phyloP scores from a whole-genome alignment of 2,329 filamentous ascomycete species.

The Biscogniauxia marginata region DNA sequence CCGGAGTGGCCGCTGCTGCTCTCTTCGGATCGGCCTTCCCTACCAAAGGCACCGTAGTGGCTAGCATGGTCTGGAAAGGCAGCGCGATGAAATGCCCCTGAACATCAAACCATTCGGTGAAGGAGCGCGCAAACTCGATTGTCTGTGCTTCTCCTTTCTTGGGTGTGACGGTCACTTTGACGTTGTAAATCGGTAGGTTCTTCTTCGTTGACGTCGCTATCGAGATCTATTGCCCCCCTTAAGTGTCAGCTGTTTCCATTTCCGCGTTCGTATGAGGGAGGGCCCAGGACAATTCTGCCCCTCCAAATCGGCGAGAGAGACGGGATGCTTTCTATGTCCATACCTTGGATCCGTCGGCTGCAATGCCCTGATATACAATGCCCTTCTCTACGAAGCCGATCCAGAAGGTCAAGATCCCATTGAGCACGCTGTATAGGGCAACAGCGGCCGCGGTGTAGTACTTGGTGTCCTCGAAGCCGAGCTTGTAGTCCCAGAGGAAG shows the following conservation, averaged over 20 bases:
- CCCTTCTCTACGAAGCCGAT: conserved; percentile 80
- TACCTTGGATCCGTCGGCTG: conserved; percentile 54
- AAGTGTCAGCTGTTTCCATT: background rate
- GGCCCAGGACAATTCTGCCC: background rate
- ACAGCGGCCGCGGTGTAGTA: conserved; percentile 79
- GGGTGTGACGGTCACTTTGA: conserved; percentile 60
- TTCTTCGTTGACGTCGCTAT: conserved; percentile 75
- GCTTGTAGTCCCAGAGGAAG: conserved; percentile 88
- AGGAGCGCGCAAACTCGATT: conserved; percentile 60
- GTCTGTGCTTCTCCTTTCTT: conserved; percentile 40
- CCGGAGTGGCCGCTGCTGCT: conserved; percentile 32
- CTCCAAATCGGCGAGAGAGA: conserved; percentile 3
- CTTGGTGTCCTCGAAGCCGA: conserved; percentile 86
- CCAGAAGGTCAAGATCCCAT: conserved; percentile 77
- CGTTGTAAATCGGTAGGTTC: conserved; percentile 75
- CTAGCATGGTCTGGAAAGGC: conserved; percentile 78
- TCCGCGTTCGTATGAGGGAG: background rate
- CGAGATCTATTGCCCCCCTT: conserved; percentile 55
- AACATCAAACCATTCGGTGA: conserved; percentile 74
- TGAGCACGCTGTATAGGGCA: conserved; percentile 73
- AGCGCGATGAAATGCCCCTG: conserved; percentile 69
- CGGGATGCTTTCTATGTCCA: conserved; percentile 1
- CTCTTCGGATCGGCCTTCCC: conserved; percentile 65
- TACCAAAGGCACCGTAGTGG: conserved; percentile 63
- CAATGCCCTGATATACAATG: conserved; percentile 72